These are phyloP conservation scores for Cornus florida DNA, from an alignment of 148 eudicot species.

Conservation along the genomic window DNA sequence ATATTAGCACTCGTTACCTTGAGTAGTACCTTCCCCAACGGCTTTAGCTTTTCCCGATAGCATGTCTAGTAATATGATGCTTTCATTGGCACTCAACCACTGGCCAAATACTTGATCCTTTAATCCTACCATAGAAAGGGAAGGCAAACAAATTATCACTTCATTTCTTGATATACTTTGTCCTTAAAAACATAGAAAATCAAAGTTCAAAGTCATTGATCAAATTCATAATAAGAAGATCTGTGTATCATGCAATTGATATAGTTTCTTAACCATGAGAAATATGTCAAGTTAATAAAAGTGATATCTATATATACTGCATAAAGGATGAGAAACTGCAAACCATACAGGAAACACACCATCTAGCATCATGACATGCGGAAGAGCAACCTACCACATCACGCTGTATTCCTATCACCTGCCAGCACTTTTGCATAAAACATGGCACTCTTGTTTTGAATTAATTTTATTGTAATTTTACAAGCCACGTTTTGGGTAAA, in stretches of 20 bases:
- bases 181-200: not conserved
- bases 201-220: not conserved
- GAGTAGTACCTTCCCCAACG: conserved; percentile 60
- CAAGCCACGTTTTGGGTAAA: not conserved
- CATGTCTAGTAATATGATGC: conserved; percentile 54
- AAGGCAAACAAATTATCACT: not conserved
- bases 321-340: not conserved
- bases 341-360: not conserved
- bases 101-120: conserved; percentile 48
- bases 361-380: not conserved
- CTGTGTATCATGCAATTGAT: not conserved
- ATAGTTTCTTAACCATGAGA: conserved; percentile 1
- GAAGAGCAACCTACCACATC: not conserved
- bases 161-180: not conserved
- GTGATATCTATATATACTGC: not conserved
- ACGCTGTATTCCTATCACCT: conserved; percentile 5
- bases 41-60: conserved; percentile 76
- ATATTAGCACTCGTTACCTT: conserved; percentile 29
- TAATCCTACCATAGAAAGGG: conserved; percentile 33
- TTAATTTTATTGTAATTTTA: not conserved
- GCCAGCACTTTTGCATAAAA: not conserved
- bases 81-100: conserved; percentile 68
- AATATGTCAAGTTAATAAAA: not conserved
- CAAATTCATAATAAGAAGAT: not conserved
- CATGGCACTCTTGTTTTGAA: not conserved